A percentile compares a stretch with the other conserved stretches of the same genome.
phyloP scores from a whole-genome alignment of 78 protist genomes.

The Speleostelium caveatum region DNA sequence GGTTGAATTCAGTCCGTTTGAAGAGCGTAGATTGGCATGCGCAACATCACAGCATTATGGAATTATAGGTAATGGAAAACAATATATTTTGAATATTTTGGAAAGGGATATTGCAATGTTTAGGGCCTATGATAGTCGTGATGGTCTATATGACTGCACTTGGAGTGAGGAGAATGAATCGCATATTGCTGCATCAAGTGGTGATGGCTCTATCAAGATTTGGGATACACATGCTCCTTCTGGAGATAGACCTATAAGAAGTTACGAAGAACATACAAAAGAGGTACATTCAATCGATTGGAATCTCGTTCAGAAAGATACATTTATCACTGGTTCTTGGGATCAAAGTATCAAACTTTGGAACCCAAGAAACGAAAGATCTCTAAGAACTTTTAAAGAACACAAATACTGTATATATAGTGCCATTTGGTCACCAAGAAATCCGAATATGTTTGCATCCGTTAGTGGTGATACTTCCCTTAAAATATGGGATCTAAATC shows the following conservation, averaged over 20 bases:
- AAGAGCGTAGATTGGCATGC: slow-evolving; percentile 81
- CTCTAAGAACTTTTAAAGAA: slow-evolving; percentile 77
- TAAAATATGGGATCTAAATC: slow-evolving; percentile 86
- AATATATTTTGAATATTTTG: slow-evolving; percentile 63
- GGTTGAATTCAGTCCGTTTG: slow-evolving; percentile 87
- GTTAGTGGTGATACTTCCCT: slow-evolving; percentile 86
- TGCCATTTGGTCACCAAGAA: slow-evolving; percentile 84
- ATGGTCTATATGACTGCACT: slow-evolving; percentile 86
- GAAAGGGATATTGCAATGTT: slow-evolving; percentile 34
- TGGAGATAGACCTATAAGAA: slow-evolving; percentile 61
- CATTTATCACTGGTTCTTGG: slow-evolving; percentile 85
- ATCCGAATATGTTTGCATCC: slow-evolving; percentile 76
- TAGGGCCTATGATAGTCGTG: slow-evolving; percentile 78
- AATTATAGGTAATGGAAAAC: slow-evolving; percentile 89
- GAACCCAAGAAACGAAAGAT: slow-evolving; percentile 67
- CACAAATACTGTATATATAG: slow-evolving; percentile 90
- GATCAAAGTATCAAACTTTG: slow-evolving; percentile 82
- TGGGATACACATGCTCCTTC: slow-evolving; percentile 73
- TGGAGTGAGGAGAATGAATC: slow-evolving; percentile 88
- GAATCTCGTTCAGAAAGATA: slow-evolving; percentile 70
- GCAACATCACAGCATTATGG: slow-evolving; percentile 91
- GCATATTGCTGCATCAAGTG: slow-evolving; percentile 80
- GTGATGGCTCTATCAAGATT: slow-evolving; percentile 89
- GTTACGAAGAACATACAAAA: slow-evolving; percentile 78
- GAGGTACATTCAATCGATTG: slow-evolving; percentile 89